Percentiles rank a stretch among this genome's conserved stretches.
Conservation (phyloP, 352 stramenopile species). For the Thalassiosira sp. region DNA sequence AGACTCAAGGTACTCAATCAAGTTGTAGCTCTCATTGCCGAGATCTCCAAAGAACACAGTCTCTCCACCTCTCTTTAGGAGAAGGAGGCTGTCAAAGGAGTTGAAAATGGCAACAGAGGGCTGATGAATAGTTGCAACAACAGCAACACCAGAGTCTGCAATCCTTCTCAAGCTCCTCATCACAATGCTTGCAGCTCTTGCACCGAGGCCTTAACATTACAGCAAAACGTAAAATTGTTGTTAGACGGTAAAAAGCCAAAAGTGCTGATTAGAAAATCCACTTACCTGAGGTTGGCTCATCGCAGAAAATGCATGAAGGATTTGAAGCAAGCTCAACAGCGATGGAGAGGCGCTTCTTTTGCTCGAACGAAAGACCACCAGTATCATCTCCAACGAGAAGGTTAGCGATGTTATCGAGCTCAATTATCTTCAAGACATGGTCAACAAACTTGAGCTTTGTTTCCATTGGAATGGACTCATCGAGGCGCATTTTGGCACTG, state of each 20-base stretch:
- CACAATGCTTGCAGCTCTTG: conserved; percentile 84
- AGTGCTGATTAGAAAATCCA: too few species aligned
- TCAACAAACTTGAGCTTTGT: conserved; percentile 69
- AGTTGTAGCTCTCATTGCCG: conserved; percentile 82
- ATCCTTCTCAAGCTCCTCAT: conserved; percentile 89
- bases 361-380: conserved; percentile 67
- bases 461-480: conserved; percentile 40
- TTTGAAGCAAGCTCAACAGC: conserved; percentile 76
- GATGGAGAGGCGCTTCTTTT: conserved; percentile 64
- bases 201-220: conserved; percentile 59
- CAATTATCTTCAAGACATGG: conserved; percentile 67
- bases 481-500: conserved; percentile 71
- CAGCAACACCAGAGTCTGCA: conserved; percentile 86
- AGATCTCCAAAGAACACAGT: conserved; percentile 90
- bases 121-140: conserved; percentile 89
- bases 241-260: too few species aligned
- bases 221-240: background rate
- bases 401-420: conserved; percentile 69
- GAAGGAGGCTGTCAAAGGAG: conserved; percentile 88
- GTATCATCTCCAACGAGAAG: conserved; percentile 66
- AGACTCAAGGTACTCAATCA: conserved; percentile 88
- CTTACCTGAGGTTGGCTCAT: conserved; percentile 37
- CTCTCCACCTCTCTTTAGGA: conserved; percentile 87
- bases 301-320: conserved; percentile 85
- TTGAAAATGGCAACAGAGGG: conserved; percentile 89